Percentiles rank a stretch among this genome's conserved stretches.
These are phyloP conservation scores for Pulveroboletus ravenelii DNA, from an alignment of 768 basidiomycete genomes.

Conservation along the genomic window DNA sequence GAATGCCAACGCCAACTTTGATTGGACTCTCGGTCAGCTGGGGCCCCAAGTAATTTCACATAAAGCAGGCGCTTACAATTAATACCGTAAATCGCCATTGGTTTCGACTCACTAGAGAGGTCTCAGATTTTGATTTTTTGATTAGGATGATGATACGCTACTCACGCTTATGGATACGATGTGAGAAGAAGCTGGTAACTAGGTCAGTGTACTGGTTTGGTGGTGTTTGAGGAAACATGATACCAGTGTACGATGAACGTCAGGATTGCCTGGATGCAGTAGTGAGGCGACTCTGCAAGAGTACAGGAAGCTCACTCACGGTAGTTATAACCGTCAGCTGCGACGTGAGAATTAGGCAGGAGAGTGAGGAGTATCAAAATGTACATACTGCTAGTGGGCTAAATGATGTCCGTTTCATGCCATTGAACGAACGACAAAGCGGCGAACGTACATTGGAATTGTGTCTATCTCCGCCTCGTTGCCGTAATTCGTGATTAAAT, in stretches of 20 bases:
- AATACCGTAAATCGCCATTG: slow-evolving; percentile 31
- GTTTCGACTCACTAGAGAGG: slow-evolving; percentile 22
- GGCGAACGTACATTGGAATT: slow-evolving; percentile 39
- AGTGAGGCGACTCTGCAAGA: not conserved
- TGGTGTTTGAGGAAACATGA: not conserved
- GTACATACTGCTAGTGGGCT: slow-evolving; percentile 27
- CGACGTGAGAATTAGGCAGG: not conserved
- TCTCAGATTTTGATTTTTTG: not conserved
- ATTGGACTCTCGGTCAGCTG: slow-evolving; percentile 1
- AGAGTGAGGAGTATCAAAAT: not conserved
- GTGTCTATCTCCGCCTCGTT: slow-evolving; percentile 33
- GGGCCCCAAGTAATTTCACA: not conserved
- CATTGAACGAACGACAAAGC: not conserved
- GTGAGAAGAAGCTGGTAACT: slow-evolving; percentile 5
- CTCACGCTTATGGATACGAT: slow-evolving; percentile 14
- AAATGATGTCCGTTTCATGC: not conserved
- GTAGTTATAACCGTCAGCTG: slow-evolving; percentile 33
- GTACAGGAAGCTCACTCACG: slow-evolving; percentile 6
- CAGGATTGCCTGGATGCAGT: slow-evolving; percentile 37
- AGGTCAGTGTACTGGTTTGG: not conserved
- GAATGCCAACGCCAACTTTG: slow-evolving; percentile 27
- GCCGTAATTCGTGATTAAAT: slow-evolving; percentile 43
- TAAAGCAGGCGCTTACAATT: slow-evolving; percentile 28
- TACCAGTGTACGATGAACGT: slow-evolving; percentile 52
- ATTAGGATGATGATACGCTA: not conserved